Evolutionary conservation across 805 yeast genomes (phyloP).

Genomic region (Starmera pachycereana): DNA sequence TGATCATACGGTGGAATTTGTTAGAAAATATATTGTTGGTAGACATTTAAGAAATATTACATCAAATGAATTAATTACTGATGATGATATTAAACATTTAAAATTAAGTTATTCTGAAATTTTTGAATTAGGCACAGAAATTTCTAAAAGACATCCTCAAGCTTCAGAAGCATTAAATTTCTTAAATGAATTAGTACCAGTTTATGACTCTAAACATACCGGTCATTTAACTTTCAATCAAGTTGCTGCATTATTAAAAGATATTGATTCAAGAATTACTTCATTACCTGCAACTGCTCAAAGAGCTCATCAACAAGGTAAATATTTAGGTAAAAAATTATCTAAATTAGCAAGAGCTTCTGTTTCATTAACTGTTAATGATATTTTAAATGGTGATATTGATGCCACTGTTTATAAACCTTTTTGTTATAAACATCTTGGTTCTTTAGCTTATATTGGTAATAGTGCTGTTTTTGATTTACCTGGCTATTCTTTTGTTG

Average conservation of each 20-base stretch:
- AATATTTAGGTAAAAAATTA: constrained; percentile 51
- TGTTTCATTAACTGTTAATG: constrained; percentile 32
- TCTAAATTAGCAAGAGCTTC: constrained; percentile 39
- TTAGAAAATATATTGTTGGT: constrained; percentile 35
- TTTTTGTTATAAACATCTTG: constrained; percentile 53
- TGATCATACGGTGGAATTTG: constrained; percentile 41
- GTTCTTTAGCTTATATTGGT: constrained; percentile 60
- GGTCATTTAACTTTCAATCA: constrained; percentile 47
- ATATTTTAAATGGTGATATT: constrained; percentile 40
- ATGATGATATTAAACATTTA: constrained; percentile 40
- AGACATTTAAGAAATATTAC: constrained; percentile 27
- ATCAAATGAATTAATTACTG: constrained; percentile 30
- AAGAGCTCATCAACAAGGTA: constrained; percentile 64
- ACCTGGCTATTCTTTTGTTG: constrained; percentile 50
- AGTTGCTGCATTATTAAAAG: constrained; percentile 37
- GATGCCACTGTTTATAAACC: constrained; percentile 48
- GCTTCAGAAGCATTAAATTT: constrained; percentile 44
- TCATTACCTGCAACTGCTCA: constrained; percentile 70
- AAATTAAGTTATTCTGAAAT: constrained; percentile 38
- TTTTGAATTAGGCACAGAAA: constrained; percentile 34
- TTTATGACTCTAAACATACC: constrained; percentile 35
- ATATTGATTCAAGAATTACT: constrained; percentile 52
- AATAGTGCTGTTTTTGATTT: constrained; percentile 62
- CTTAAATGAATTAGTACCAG: constrained; percentile 39
- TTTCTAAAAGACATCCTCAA: constrained; percentile 44